Conservation (phyloP, 768 basidiomycete species). For the Lentinus tigrinus region DNA sequence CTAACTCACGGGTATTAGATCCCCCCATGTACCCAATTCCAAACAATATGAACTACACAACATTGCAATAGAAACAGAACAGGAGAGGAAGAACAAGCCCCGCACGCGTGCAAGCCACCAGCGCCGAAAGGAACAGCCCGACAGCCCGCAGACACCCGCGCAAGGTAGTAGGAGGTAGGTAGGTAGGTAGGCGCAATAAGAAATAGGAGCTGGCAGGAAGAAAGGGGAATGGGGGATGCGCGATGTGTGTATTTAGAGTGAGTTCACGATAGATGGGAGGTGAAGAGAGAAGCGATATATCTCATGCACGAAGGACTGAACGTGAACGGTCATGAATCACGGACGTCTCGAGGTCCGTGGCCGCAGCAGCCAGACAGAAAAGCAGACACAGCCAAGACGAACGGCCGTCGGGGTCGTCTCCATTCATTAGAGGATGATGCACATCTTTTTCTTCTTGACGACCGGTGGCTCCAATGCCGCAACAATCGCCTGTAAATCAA, state of each 20-base stretch:
- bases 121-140: neutral
- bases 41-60: conserved; percentile 36
- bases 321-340: conserved; percentile 17
- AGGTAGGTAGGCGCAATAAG: conserved; percentile 9
- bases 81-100: conserved; percentile 9
- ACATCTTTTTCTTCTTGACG: conserved; percentile 73
- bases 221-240: conserved; percentile 16
- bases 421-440: conserved; percentile 71
- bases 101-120: conserved; percentile 1
- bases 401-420: conserved; percentile 30
- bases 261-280: conserved; percentile 20
- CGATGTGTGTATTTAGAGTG: conserved; percentile 18
- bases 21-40: conserved; percentile 35
- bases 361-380: neutral
- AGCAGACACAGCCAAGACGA: neutral
- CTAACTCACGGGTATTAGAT: conserved; percentile 35
- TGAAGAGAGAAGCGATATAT: conserved; percentile 23
- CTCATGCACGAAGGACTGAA: conserved; percentile 22
- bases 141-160: neutral
- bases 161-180: conserved; percentile 12
- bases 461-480: conserved; percentile 98
- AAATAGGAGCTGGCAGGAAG: neutral
- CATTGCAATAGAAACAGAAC: conserved; percentile 24
- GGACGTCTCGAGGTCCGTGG: conserved; percentile 4
- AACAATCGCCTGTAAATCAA: conserved; percentile 80